These are phyloP conservation scores for Sisymbrium altissimum DNA, from an alignment of 345 rosid genomes.

Conservation along the genomic window DNA sequence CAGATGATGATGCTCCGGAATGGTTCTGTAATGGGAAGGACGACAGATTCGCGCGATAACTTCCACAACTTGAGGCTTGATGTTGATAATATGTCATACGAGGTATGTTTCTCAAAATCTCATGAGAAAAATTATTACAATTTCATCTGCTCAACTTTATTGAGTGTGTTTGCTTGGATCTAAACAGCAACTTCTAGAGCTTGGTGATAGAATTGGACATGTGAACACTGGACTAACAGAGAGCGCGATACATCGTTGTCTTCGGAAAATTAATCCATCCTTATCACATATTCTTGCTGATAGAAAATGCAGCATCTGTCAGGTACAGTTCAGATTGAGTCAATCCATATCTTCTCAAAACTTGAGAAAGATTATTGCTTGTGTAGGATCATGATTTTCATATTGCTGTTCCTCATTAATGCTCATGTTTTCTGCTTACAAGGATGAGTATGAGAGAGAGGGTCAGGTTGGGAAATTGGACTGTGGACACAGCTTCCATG, in stretches of 20 bases:
- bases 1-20: conserved; percentile 38
- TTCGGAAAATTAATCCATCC: conserved; percentile 52
- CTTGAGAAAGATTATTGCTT: background rate
- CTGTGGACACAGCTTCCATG: conserved; percentile 80
- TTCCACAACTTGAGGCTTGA: conserved; percentile 40
- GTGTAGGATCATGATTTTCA: background rate
- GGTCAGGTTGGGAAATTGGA: conserved; percentile 66
- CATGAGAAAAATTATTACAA: background rate
- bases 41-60: conserved; percentile 28
- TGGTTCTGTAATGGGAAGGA: conserved; percentile 36
- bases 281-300: conserved; percentile 43
- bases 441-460: conserved; percentile 72
- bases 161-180: background rate
- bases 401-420: background rate
- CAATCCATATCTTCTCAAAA: background rate
- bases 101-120: conserved; percentile 29
- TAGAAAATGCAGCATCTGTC: conserved; percentile 84
- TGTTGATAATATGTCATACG: conserved; percentile 44
- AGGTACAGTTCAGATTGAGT: conserved; percentile 41
- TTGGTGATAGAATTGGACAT: conserved; percentile 81
- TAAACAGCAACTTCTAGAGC: conserved; percentile 75
- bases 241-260: conserved; percentile 63
- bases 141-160: background rate
- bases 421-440: conserved; percentile 25
- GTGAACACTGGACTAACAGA: conserved; percentile 83